A percentile compares a stretch with the other conserved stretches of the same genome.
These are phyloP conservation scores for Ligustrum vulgare DNA, from an alignment of 257 asterid species.

Conservation along the genomic window DNA sequence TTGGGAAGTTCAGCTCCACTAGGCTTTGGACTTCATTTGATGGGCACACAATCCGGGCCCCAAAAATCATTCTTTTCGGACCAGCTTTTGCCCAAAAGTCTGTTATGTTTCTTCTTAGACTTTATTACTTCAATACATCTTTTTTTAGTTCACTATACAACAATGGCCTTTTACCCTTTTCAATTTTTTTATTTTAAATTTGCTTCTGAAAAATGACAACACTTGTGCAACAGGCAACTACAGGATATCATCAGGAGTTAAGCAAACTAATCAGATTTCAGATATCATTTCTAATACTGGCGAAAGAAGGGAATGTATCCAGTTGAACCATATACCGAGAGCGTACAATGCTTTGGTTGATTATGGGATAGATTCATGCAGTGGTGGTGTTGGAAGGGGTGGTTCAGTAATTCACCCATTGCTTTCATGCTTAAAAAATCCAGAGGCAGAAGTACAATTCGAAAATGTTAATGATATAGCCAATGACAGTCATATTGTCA, in stretches of 20 bases:
- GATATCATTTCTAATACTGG: constrained; percentile 24
- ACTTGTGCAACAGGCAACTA: constrained; percentile 34
- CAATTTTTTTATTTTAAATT: constrained; percentile 1
- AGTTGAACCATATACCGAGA: constrained; percentile 27
- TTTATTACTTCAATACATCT: constrained; percentile 9
- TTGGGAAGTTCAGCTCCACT: constrained; percentile 30
- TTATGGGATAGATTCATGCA: constrained; percentile 22
- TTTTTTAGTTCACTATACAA: neutral
- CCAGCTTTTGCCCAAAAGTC: constrained; percentile 33
- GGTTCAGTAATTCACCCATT: constrained; percentile 24
- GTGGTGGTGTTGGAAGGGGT: constrained; percentile 21
- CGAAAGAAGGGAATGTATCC: constrained; percentile 35
- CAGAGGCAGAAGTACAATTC: constrained; percentile 24
- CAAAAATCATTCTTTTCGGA: constrained; percentile 27
- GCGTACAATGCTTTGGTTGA: constrained; percentile 30
- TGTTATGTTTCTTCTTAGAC: constrained; percentile 14
- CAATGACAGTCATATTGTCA: constrained; percentile 26
- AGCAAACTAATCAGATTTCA: constrained; percentile 26
- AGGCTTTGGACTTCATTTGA: constrained; percentile 20
- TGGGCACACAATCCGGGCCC: constrained; percentile 24
- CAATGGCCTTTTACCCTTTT: neutral
- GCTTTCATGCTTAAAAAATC: constrained; percentile 28
- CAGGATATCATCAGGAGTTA: constrained; percentile 28
- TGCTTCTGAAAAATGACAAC: constrained; percentile 19
- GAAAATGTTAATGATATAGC: constrained; percentile 24